Base-by-base conservation (phyloP, 2,329 filamentous ascomycete genomes). In the Fusarium sp. region DNA sequence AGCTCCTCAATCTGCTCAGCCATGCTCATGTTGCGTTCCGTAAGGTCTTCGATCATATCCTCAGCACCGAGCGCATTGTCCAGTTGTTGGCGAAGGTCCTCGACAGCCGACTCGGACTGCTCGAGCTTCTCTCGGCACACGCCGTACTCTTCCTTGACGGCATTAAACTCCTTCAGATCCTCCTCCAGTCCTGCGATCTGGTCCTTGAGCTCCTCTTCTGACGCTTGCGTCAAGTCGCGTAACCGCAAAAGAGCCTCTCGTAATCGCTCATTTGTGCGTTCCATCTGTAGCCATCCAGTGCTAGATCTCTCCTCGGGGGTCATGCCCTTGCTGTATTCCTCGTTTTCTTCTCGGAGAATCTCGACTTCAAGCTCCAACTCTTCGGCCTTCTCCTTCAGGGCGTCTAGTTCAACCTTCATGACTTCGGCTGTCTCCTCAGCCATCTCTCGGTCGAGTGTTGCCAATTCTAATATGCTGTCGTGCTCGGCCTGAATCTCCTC, bases 21-120 rank as follows among this genome's bases (percentile, higher is more conserved):
- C 77, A 97, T 90, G 68, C 86, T 87, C 83, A 96, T 90, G 75
- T 96, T 97, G 75, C 93, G 91, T 68, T 96, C 92, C 0, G 92
- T 93, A 38, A 99, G 85, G 68, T 96, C 91, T 78, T 97, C 94
- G 65, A 98, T 93, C 87, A 97, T 95, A 72, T 96, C 92, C 77
- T 98, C 96, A 11, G 93, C 92, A 5, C 92, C 92, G 9, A 96
- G 85, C 6, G 93, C 93, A 54, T 91, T 92, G 74, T 99, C 94
- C 2, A 99, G 87, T 79, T 97, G 96, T 77, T 97, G 91, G 55
- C 92, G 90, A 11, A 99, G 86, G 73, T 98, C 93, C 69, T 96
- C 91, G 42, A 96, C 89, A 36, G 90, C 90, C 9, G 88, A 85
- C 75, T 97, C 91, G 0, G 90, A 87, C 58, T 91, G 87, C 4